Evolutionary conservation across 257 asterid genomes (phyloP).

Genomic region (Sherardia arvensis): DNA sequence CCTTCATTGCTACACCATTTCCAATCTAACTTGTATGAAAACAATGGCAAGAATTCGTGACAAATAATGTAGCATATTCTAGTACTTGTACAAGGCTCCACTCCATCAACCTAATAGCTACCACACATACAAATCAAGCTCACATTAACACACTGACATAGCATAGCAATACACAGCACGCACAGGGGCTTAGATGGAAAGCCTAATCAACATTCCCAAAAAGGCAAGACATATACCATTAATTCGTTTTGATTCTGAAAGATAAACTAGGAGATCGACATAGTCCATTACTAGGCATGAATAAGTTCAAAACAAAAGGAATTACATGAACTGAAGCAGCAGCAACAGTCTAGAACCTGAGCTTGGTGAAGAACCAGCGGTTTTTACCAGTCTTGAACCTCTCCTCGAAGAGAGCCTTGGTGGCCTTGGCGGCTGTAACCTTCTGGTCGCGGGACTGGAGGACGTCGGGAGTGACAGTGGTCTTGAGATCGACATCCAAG

Average conservation of each 20-base stretch:
- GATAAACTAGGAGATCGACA: neutral
- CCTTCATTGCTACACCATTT: no score
- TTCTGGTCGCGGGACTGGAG: conserved; percentile 26
- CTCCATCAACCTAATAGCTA: no score
- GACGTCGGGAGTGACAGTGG: conserved; percentile 15
- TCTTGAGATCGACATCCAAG: conserved; percentile 32
- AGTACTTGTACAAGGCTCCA: no score
- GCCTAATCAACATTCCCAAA: no score
- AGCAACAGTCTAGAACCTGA: conserved; percentile 21
- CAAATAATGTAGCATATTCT: no score
- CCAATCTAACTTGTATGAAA: no score
- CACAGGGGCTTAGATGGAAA: no score
- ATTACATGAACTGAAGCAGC: no score
- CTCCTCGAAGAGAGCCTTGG: conserved; percentile 29
- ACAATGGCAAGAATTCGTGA: no score
- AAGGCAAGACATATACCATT: neutral
- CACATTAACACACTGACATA: no score
- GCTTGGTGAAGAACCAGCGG: conserved; percentile 39
- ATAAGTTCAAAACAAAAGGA: neutral
- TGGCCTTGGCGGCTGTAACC: conserved; percentile 26
- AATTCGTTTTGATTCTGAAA: neutral
- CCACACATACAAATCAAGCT: no score
- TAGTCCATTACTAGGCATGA: neutral
- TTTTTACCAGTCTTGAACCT: conserved; percentile 34
- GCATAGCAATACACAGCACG: no score